Evolutionary conservation across 352 stramenopile genomes (phyloP).

Genomic region (Phytophthora megakarya): DNA sequence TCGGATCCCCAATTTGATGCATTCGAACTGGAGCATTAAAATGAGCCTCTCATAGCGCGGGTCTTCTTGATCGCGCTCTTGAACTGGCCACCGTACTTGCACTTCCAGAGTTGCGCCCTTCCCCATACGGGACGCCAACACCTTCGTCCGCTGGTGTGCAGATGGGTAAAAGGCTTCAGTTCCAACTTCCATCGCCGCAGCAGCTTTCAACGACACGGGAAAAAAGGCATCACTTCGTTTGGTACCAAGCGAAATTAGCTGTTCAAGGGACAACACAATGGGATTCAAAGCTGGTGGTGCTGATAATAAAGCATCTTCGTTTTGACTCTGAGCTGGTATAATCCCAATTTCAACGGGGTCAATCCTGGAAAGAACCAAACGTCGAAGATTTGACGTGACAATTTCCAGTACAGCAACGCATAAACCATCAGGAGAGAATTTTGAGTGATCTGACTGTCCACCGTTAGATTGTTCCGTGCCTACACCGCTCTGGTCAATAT

Average conservation of each 20-base stretch:
- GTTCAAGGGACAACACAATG: slow-evolving; percentile 67
- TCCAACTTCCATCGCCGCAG: slow-evolving; percentile 81
- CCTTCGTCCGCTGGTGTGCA: slow-evolving; percentile 78
- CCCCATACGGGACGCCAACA: slow-evolving; percentile 84
- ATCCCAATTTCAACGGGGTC: slow-evolving; percentile 81
- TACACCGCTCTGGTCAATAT: slow-evolving; percentile 9
- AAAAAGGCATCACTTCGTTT: slow-evolving; percentile 86
- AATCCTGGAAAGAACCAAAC: slow-evolving; percentile 78
- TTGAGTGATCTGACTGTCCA: slow-evolving; percentile 10
- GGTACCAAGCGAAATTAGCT: slow-evolving; percentile 79
- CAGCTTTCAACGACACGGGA: slow-evolving; percentile 80
- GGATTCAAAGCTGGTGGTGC: slow-evolving; percentile 68
- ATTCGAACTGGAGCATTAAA: slow-evolving; percentile 88
- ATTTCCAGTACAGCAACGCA: slow-evolving; percentile 79
- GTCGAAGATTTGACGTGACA: slow-evolving; percentile 80
- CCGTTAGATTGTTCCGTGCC: slow-evolving; percentile 1
- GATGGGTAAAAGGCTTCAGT: slow-evolving; percentile 89
- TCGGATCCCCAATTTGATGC: slow-evolving; percentile 69
- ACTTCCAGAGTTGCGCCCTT: slow-evolving; percentile 83
- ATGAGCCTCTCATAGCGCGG: slow-evolving; percentile 86
- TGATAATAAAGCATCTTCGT: slow-evolving; percentile 54
- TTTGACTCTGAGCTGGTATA: slow-evolving; percentile 36
- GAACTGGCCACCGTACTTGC: slow-evolving; percentile 86
- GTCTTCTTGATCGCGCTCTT: slow-evolving; percentile 88
- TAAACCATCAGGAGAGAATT: slow-evolving; percentile 60